Conservation (phyloP, 495 filamentous ascomycete genomes). For the Apodospora peruviana region DNA sequence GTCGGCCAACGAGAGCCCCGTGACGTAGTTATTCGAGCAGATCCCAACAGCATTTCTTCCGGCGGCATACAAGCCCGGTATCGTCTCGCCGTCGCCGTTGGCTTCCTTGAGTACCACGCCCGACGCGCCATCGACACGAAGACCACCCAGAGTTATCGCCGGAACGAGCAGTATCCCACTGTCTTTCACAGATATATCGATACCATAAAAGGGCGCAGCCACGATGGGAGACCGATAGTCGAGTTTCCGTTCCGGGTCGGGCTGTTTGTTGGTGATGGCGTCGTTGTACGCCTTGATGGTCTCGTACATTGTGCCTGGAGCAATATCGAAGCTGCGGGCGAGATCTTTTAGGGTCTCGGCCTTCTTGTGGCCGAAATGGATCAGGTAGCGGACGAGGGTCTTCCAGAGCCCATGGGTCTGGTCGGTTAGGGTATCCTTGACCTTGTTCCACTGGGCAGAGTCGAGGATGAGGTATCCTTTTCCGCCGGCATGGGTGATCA, state of each 20-base stretch:
- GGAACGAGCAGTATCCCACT: constrained; percentile 1
- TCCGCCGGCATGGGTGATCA: constrained; percentile 1
- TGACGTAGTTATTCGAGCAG: constrained; percentile 5
- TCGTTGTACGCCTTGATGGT: constrained; percentile 8
- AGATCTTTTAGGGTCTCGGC: constrained; percentile 3
- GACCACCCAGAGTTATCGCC: constrained; percentile 2
- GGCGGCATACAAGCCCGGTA: constrained; percentile 6
- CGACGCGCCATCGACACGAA: constrained; percentile 4
- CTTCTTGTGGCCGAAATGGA: constrained; percentile 3
- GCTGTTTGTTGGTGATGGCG: constrained; percentile 7
- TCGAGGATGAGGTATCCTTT: constrained; percentile 6
- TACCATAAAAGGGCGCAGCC: constrained; percentile 5
- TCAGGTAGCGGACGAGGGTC: constrained; percentile 1
- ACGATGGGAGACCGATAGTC: constrained; percentile 4
- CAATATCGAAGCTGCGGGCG: constrained; percentile 1
- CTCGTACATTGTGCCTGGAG: constrained; percentile 4
- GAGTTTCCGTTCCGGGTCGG: constrained; percentile 1
- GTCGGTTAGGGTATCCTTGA: neutral
- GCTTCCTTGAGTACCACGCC: constrained; percentile 6
- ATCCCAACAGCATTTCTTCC: constrained; percentile 6
- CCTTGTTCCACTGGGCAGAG: constrained; percentile 4
- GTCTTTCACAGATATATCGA: constrained; percentile 6
- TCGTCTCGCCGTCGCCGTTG: constrained; percentile 2
- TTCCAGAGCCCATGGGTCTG: constrained; percentile 6
- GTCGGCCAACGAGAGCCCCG: constrained; percentile 6